phyloP scores from a whole-genome alignment of 2,329 filamentous ascomycete species.

The Shiraia sp. region DNA sequence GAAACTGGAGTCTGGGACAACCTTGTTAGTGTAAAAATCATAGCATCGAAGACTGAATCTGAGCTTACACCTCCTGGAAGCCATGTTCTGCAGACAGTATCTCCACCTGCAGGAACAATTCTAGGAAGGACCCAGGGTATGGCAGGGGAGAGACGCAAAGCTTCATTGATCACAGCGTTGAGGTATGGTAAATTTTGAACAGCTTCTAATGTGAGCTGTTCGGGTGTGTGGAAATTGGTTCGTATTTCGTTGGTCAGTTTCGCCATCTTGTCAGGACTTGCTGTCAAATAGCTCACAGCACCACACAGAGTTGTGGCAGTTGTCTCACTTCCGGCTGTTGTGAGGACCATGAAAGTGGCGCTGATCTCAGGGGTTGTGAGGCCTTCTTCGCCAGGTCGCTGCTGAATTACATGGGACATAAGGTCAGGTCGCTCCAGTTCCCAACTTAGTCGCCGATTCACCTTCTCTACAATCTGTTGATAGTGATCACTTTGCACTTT shows the following conservation, averaged over 20 bases:
- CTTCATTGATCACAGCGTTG: conserved; percentile 15
- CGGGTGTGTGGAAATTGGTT: neutral
- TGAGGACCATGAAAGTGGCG: conserved; percentile 21
- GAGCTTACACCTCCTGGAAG: conserved; percentile 3
- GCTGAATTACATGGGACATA: conserved; percentile 7
- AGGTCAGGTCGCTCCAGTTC: conserved; percentile 6
- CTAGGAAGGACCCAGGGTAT: conserved; percentile 3
- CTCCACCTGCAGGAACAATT: conserved; percentile 5
- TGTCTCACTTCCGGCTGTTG: conserved; percentile 47
- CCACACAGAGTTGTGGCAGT: conserved; percentile 41
- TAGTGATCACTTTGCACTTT: conserved; percentile 9
- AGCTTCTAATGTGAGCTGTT: conserved; percentile 1
- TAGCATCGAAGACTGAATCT: too few relatives aligned
- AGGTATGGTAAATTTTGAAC: conserved; percentile 14
- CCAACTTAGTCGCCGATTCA: conserved; percentile 4
- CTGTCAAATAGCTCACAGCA: conserved; percentile 24
- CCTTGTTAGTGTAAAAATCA: too few relatives aligned
- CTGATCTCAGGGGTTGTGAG: conserved; percentile 9
- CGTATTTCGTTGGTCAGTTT: conserved; percentile 9
- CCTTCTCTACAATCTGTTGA: conserved; percentile 4
- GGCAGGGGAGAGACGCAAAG: conserved; percentile 12
- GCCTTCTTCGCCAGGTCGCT: conserved; percentile 5
- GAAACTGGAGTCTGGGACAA: conserved; percentile 1
- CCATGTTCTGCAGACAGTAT: conserved; percentile 4
- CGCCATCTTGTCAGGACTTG: neutral